A percentile compares a stretch with the other conserved stretches of the same genome.
phyloP scores from a whole-genome alignment of 2,329 filamentous ascomycete species.

The Xylariales sp. region DNA sequence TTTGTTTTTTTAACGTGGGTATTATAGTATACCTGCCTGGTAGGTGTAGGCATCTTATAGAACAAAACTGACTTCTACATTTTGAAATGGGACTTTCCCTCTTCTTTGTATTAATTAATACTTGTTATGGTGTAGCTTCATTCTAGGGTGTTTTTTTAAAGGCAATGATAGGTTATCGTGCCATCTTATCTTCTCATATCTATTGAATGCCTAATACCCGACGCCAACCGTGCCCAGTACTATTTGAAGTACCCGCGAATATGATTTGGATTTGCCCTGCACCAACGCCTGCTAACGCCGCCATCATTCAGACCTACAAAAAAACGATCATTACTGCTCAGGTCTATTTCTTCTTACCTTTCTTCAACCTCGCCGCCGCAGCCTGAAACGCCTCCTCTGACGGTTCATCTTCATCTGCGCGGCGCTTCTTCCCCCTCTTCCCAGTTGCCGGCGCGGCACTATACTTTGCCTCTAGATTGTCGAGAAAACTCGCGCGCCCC shows the following conservation, averaged over 20 bases:
- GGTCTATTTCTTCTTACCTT: slow-evolving; percentile 41
- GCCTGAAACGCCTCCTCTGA: slow-evolving; percentile 71
- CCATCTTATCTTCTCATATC: not conserved
- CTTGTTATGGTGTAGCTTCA: too few species aligned
- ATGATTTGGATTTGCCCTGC: slow-evolving; percentile 3
- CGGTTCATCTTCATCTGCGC: slow-evolving; percentile 71
- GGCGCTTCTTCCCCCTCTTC: slow-evolving; percentile 65
- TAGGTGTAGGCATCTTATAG: too few species aligned
- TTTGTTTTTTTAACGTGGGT: too few species aligned
- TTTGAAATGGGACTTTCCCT: too few species aligned
- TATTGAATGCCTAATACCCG: slow-evolving; percentile 8
- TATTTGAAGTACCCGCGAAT: slow-evolving; percentile 9
- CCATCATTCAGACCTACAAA: slow-evolving; percentile 22
- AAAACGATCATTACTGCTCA: slow-evolving; percentile 16
- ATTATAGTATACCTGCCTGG: too few species aligned
- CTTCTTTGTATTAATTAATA: too few species aligned
- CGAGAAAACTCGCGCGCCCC: slow-evolving; percentile 73
- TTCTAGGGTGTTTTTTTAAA: not conserved
- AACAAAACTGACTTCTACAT: too few species aligned
- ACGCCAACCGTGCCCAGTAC: slow-evolving; percentile 14
- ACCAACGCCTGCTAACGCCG: slow-evolving; percentile 26
- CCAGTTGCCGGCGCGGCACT: slow-evolving; percentile 55
- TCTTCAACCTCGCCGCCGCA: slow-evolving; percentile 63
- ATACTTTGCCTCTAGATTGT: slow-evolving; percentile 83
- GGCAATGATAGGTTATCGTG: not conserved